Conservation (phyloP, 108 stramenopile genomes). For the Seminavis robusta region DNA sequence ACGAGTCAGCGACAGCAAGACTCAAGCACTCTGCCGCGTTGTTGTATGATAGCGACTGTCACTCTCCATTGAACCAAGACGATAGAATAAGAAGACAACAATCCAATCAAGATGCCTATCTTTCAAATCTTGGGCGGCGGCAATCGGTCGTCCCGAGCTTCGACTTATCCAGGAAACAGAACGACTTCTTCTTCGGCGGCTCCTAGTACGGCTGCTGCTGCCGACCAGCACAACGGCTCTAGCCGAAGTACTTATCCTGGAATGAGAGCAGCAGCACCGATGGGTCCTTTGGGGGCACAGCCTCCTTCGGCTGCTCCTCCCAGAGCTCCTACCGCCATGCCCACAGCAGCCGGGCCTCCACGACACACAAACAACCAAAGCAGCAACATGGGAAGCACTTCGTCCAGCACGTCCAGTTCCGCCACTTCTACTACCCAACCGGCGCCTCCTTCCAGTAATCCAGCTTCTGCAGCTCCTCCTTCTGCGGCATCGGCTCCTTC, state of each 20-base stretch:
- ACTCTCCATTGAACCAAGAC: background rate
- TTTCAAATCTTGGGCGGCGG: constrained; percentile 36
- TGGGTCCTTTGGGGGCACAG: too few species aligned
- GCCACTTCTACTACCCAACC: constrained; percentile 1
- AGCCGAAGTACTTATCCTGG: constrained; percentile 4
- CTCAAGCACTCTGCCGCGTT: background rate
- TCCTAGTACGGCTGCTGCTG: too few species aligned
- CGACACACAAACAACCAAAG: background rate
- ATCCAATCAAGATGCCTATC: constrained; percentile 23
- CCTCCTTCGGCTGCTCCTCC: background rate
- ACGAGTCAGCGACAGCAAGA: background rate
- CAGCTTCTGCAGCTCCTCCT: constrained; percentile 1
- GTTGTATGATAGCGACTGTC: background rate
- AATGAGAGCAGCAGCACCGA: constrained; percentile 4
- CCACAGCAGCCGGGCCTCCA: background rate
- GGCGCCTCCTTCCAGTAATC: background rate
- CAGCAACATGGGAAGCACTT: background rate
- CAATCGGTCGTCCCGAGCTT: constrained; percentile 1
- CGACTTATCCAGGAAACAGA: background rate
- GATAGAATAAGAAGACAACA: background rate
- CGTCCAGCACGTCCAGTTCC: constrained; percentile 24
- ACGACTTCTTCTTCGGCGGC: too few species aligned
- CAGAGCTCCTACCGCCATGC: background rate
- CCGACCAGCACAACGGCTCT: too few species aligned
- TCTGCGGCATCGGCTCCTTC: background rate